A percentile compares a stretch with the other conserved stretches of the same genome.
Conservation (phyloP, 441 rosid species). For the Pelargonium exstipulatum region DNA sequence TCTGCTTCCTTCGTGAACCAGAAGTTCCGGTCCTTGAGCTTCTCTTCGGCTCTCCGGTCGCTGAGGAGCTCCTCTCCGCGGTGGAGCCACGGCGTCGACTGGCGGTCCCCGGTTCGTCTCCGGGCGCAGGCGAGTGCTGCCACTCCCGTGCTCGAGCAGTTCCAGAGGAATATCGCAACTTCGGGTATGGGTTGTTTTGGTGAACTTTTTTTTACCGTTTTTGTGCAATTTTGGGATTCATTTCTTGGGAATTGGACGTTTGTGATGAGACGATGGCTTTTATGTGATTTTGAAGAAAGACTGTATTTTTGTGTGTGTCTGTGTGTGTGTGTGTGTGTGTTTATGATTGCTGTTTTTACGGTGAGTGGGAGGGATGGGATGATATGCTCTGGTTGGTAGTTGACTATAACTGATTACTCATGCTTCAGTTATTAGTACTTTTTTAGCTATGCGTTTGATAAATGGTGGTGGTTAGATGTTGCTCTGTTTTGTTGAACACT, state of each 20-base stretch:
- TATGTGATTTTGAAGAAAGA: not conserved
- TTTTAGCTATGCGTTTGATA: not conserved
- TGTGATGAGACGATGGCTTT: not conserved
- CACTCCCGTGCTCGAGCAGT: constrained; percentile 35
- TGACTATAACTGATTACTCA: not conserved
- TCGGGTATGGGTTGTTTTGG: constrained; percentile 31
- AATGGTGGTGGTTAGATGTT: not conserved
- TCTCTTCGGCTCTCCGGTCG: constrained; percentile 41
- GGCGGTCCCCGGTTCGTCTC: constrained; percentile 44
- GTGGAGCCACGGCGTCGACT: constrained; percentile 48
- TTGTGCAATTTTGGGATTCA: not conserved
- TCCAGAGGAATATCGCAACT: constrained; percentile 44
- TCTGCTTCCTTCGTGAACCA: constrained; percentile 27
- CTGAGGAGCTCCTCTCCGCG: constrained; percentile 47
- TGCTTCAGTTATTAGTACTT: not conserved
- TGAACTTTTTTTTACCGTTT: not conserved
- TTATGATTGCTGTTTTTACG: not conserved
- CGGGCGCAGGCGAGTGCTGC: constrained; percentile 39
- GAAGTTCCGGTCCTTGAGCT: constrained; percentile 37
- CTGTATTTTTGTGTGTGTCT: no score
- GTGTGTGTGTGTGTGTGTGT: not conserved
- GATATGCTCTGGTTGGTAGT: not conserved
- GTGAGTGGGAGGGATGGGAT: not conserved
- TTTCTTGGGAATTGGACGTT: not conserved
- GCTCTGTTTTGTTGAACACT: not conserved